These are phyloP conservation scores for Colletotrichum chlorophyti DNA, from an alignment of 2,329 filamentous ascomycete species.

Conservation along the genomic window DNA sequence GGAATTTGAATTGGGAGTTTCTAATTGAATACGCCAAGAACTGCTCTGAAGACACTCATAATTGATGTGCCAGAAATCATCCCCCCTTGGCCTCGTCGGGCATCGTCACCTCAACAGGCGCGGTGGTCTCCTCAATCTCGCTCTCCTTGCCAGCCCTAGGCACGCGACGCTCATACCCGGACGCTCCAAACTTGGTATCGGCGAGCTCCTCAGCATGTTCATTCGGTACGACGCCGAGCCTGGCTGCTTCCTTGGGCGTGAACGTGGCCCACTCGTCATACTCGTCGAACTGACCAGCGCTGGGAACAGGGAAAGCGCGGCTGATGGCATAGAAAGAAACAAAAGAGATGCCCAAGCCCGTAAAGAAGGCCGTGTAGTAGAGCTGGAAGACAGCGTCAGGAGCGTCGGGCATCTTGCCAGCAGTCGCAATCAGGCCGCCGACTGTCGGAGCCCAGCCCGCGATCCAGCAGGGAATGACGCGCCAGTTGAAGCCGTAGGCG, in stretches of 20 bases:
- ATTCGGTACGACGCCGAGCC: slow-evolving; percentile 42
- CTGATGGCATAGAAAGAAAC: slow-evolving; percentile 35
- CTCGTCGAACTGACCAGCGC: slow-evolving; percentile 50
- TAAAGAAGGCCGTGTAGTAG: slow-evolving; percentile 54
- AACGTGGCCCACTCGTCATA: slow-evolving; percentile 53
- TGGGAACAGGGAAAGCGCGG: slow-evolving; percentile 44
- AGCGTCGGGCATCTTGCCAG: slow-evolving; percentile 30
- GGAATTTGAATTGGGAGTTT: no score
- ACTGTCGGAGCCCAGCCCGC: slow-evolving; percentile 51
- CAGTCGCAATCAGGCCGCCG: slow-evolving; percentile 11
- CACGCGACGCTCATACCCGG: no score
- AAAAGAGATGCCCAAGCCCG: slow-evolving; percentile 39
- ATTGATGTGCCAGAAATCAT: no score
- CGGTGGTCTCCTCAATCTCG: no score
- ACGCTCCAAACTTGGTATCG: no score
- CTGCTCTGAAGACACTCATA: no score
- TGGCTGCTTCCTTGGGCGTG: slow-evolving; percentile 47
- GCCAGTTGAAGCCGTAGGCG: slow-evolving; percentile 38
- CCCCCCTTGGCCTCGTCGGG: no score
- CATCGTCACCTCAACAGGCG: no score
- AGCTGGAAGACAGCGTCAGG: slow-evolving; percentile 47
- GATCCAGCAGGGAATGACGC: slow-evolving; percentile 38
- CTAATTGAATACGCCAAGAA: no score
- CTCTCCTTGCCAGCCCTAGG: no score
- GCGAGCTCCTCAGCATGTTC: no score